Conservation (phyloP, 768 basidiomycete species). For the Boletus bicolor region DNA sequence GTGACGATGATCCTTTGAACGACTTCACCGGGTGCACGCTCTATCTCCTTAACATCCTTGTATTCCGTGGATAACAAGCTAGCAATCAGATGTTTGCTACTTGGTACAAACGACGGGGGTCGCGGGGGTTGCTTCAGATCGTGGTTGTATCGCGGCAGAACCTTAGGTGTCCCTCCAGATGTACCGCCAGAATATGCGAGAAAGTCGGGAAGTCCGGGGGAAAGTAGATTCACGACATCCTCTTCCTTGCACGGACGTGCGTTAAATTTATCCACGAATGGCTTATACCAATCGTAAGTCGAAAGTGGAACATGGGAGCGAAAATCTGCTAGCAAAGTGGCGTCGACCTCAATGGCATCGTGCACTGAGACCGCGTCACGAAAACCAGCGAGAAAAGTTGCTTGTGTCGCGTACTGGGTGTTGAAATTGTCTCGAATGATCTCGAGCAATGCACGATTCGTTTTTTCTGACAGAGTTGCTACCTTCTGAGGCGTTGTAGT, state of each 20-base stretch:
- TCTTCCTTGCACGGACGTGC: neutral
- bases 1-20: slow-evolving; percentile 9
- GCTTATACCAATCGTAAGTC: neutral
- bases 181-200: no score
- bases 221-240: no score
- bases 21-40: slow-evolving; percentile 5
- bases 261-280: slow-evolving; percentile 15
- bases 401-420: slow-evolving; percentile 5
- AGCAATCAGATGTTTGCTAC: neutral
- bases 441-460: neutral
- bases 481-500: neutral
- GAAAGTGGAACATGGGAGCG: neutral
- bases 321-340: slow-evolving; percentile 8
- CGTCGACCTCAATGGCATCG: slow-evolving; percentile 1
- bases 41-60: slow-evolving; percentile 5
- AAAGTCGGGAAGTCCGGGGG: no score
- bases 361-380: neutral
- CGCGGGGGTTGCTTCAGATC: neutral
- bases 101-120: neutral
- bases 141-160: slow-evolving; percentile 10
- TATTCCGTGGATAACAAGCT: neutral
- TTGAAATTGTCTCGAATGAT: slow-evolving; percentile 10
- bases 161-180: neutral
- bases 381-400: neutral
- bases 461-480: neutral